A percentile compares a stretch with the other conserved stretches of the same genome.
Evolutionary conservation across 768 basidiomycete genomes (phyloP).

Genomic region (Pleurotus citrinopileatus): DNA sequence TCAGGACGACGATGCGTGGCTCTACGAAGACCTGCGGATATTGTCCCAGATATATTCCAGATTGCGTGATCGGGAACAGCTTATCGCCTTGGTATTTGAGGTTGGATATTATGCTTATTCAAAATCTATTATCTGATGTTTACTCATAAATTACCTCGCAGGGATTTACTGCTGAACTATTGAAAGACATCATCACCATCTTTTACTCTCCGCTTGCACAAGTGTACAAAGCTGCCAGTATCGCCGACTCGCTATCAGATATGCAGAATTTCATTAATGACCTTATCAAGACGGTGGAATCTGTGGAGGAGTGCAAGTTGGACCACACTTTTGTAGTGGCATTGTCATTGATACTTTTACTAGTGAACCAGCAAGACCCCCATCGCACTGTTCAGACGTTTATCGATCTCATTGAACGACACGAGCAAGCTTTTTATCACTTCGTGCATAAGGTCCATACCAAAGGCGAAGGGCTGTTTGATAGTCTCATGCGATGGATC

Average conservation of each 20-base stretch:
- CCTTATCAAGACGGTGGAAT: slow-evolving; percentile 91
- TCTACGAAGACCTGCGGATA: slow-evolving; percentile 87
- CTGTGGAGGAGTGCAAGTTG: slow-evolving; percentile 80
- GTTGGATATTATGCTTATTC: slow-evolving; percentile 37
- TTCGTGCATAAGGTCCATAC: slow-evolving; percentile 99
- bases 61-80: slow-evolving; percentile 83
- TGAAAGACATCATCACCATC: slow-evolving; percentile 98
- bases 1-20: slow-evolving; percentile 92
- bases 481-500: slow-evolving; percentile 94
- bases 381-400: slow-evolving; percentile 87
- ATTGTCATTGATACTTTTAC: neutral
- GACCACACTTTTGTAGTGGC: neutral
- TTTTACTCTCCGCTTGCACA: slow-evolving; percentile 96
- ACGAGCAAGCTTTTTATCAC: slow-evolving; percentile 93
- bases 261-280: slow-evolving; percentile 94
- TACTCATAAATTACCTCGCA: slow-evolving; percentile 25
- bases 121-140: neutral
- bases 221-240: slow-evolving; percentile 96
- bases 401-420: slow-evolving; percentile 88
- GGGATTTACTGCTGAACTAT: slow-evolving; percentile 91
- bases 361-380: slow-evolving; percentile 84
- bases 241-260: slow-evolving; percentile 89
- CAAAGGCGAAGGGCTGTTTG: slow-evolving; percentile 92
- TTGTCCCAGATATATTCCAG: slow-evolving; percentile 76
- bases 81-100: slow-evolving; percentile 95